Evolutionary conservation across 2,329 filamentous ascomycete genomes (phyloP), one percentile per base, ranked within the genome.

Genomic region (Orbilia brochopaga): DNA sequence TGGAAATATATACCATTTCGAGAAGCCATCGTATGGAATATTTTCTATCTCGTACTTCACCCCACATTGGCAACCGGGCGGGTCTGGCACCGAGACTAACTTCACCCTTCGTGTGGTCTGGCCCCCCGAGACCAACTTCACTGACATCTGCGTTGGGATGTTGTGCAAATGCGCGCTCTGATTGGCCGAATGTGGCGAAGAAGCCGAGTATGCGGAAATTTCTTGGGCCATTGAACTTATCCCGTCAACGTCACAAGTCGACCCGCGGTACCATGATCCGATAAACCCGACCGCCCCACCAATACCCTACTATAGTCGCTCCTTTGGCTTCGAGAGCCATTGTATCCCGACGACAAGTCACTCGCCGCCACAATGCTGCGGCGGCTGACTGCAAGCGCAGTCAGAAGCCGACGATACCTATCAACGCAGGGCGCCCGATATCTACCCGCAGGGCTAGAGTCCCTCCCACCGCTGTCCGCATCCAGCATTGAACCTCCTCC

Each of bases 381-480:
- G 50, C 67, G 67, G 37, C 60, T 61, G 67, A 50, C 67, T 57
- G 56, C 56, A n/a, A 40, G 48, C 10, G 56, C 55, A 60, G 67
- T 65, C 56, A 58, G 60, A 57, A 60, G 50, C 53, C 67, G 60
- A 46, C 67, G 55, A 52, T 35, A 58, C 32, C 17, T 72, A 17
- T 60, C 59, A 64, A 72, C 65, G 52, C 67, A 61, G 44, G 57
- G 13, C 40, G 50, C 56, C 56, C 55, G 40, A 57, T 59, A 54
- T 56, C 66, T 50, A 48, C 42, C 58, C 11, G 35, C 32, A 37
- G 35, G 48, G 32, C 42, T 37, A 42, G 46, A 63, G 10, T 23
- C 46, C 21, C 51, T 17, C 7, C 35, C 53, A 21, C 11, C 19
- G 21, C 65, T n/a, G n/a, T 13, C 44, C 8, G 19, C 7, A 4